A percentile compares a stretch with the other conserved stretches of the same genome.
Conservation (phyloP, 106 monocot genomes). For the Allium cepa region DNA sequence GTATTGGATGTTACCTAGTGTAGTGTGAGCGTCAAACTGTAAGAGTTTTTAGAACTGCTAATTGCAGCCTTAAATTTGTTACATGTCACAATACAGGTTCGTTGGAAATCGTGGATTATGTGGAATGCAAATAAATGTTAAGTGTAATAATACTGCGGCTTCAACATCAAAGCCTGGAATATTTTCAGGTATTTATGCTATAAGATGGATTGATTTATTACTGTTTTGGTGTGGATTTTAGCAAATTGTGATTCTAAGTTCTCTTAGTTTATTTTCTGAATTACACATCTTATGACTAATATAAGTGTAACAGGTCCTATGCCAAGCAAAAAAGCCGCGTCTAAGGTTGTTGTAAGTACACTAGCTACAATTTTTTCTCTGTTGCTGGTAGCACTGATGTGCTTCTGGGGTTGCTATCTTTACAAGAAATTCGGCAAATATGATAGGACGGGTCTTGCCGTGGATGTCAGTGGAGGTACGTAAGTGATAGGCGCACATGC, state of each 20-base stretch:
- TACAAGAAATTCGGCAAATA: slow-evolving; percentile 91
- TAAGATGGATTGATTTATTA: background rate
- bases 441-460: slow-evolving; percentile 48
- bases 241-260: background rate
- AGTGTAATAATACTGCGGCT: slow-evolving; percentile 50
- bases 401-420: slow-evolving; percentile 98
- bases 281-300: background rate
- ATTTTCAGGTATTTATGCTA: slow-evolving; percentile 19
- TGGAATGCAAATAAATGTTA: slow-evolving; percentile 59
- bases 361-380: slow-evolving; percentile 91
- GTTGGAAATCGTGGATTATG: slow-evolving; percentile 79
- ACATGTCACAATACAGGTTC: slow-evolving; percentile 28
- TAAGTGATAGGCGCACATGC: background rate
- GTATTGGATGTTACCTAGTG: no score
- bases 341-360: slow-evolving; percentile 89
- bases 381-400: slow-evolving; percentile 92
- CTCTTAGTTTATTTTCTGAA: background rate
- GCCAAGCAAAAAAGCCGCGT: slow-evolving; percentile 41
- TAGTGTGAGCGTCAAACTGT: no score
- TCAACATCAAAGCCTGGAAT: slow-evolving; percentile 24
- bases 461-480: slow-evolving; percentile 75
- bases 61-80: no score
- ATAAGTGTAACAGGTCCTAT: slow-evolving; percentile 23
- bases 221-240: background rate
- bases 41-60: no score